A percentile compares a stretch with the other conserved stretches of the same genome.
Conservation (phyloP, 768 basidiomycete genomes). For the Mycena kentingensis region DNA sequence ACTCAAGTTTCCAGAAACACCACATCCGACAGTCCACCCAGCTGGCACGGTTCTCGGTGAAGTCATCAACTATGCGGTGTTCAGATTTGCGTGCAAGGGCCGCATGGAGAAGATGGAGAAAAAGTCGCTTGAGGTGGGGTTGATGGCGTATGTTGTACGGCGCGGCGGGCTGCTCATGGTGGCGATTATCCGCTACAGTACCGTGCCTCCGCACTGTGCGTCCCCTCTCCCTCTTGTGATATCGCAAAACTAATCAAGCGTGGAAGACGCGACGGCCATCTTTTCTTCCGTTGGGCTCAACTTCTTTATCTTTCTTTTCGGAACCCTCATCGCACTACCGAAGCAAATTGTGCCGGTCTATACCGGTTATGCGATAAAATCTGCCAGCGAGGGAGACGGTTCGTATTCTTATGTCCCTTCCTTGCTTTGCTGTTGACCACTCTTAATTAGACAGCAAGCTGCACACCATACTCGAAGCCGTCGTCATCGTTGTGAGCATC, state of each 20-base stretch:
- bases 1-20: background rate
- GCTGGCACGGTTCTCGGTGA: conserved; percentile 15
- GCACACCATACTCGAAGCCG: too few species aligned
- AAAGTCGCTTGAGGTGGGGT: background rate
- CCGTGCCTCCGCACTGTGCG: conserved; percentile 2
- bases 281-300: conserved; percentile 12
- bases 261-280: conserved; percentile 10
- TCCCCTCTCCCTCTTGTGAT: background rate
- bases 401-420: too few species aligned
- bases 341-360: conserved; percentile 8
- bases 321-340: conserved; percentile 3
- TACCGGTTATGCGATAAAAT: conserved; percentile 6
- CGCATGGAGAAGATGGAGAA: background rate
- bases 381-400: too few species aligned
- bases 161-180: background rate
- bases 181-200: background rate
- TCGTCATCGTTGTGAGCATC: too few species aligned
- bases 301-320: conserved; percentile 9
- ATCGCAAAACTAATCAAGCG: background rate
- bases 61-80: conserved; percentile 9
- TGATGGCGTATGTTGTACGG: background rate
- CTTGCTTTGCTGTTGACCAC: too few species aligned
- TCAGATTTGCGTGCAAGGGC: background rate
- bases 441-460: too few species aligned
- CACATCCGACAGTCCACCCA: background rate